Evolutionary conservation across 2,329 filamentous ascomycete species (phyloP).

Genomic region (Kalaharituber pfeilii): DNA sequence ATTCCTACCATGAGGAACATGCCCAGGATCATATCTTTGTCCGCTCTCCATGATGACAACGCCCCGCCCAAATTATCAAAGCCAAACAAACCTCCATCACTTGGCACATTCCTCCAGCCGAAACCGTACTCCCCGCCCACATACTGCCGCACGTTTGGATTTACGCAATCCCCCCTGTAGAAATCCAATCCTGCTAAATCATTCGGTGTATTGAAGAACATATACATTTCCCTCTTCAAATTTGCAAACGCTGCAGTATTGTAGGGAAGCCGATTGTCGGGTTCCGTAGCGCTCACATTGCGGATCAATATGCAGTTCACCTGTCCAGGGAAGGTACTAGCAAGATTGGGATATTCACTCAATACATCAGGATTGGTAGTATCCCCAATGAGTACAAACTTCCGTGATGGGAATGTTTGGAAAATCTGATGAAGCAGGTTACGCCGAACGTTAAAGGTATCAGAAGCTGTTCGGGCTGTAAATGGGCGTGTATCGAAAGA

Average conservation of each 20-base stretch:
- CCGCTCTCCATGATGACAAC: constrained; percentile 9
- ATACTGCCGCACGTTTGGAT: constrained; percentile 52
- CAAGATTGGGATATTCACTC: constrained; percentile 45
- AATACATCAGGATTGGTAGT: constrained; percentile 64
- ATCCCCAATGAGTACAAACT: constrained; percentile 60
- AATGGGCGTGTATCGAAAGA: constrained; percentile 62
- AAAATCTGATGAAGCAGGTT: constrained; percentile 56
- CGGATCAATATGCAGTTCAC: constrained; percentile 63
- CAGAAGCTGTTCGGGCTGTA: constrained; percentile 60
- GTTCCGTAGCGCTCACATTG: constrained; percentile 55
- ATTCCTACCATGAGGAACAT: too few species aligned
- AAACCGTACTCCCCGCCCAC: too few species aligned
- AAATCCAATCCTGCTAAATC: constrained; percentile 52
- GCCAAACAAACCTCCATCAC: constrained; percentile 26
- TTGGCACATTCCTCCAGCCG: constrained; percentile 41
- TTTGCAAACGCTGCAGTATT: constrained; percentile 54
- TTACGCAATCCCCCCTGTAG: constrained; percentile 43
- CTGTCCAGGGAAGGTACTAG: constrained; percentile 47
- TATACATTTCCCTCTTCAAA: constrained; percentile 49
- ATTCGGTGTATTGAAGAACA: constrained; percentile 62
- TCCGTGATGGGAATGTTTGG: constrained; percentile 54
- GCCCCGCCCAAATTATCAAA: constrained; percentile 25
- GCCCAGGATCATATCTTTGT: neutral
- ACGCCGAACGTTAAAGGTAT: constrained; percentile 52
- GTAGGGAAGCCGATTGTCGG: constrained; percentile 52